Conservation (phyloP, 495 filamentous ascomycete species). For the Aspergillus asperescens region DNA sequence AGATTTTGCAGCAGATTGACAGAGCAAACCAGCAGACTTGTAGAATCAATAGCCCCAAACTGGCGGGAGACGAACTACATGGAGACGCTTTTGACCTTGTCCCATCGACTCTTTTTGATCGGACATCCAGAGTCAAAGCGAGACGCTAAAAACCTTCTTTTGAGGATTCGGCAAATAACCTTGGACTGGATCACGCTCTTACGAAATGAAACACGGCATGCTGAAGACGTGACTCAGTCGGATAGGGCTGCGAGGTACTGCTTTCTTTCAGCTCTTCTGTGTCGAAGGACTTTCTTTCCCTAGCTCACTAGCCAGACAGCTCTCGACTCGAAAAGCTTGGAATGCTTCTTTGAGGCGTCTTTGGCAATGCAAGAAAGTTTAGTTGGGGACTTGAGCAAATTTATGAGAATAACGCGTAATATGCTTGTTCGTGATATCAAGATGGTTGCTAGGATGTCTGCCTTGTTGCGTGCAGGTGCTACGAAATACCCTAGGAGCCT, state of each 20-base stretch:
- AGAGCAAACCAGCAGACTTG: constrained; percentile 24
- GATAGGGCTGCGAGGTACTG: constrained; percentile 24
- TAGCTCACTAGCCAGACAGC: constrained; percentile 14
- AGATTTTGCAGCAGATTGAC: constrained; percentile 23
- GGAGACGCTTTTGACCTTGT: constrained; percentile 33
- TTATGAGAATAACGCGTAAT: constrained; percentile 17
- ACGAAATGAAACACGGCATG: constrained; percentile 37
- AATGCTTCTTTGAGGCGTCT: constrained; percentile 34
- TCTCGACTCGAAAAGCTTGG: constrained; percentile 21
- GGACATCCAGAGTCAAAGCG: neutral
- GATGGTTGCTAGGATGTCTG: constrained; percentile 32
- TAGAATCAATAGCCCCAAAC: constrained; percentile 38
- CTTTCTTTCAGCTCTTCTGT: constrained; percentile 31
- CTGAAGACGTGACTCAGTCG: constrained; percentile 35
- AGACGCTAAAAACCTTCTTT: constrained; percentile 11
- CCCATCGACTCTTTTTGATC: constrained; percentile 34
- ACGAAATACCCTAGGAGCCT: constrained; percentile 21
- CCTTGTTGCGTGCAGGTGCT: constrained; percentile 21
- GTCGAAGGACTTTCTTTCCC: constrained; percentile 31
- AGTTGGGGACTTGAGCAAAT: constrained; percentile 14
- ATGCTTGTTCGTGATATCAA: constrained; percentile 47
- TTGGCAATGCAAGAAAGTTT: constrained; percentile 34
- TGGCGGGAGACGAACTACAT: constrained; percentile 45
- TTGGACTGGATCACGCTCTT: constrained; percentile 42
- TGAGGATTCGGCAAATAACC: constrained; percentile 23